Evolutionary conservation across 2,329 filamentous ascomycete species (phyloP).

Genomic region (Fusarium sambucinum): DNA sequence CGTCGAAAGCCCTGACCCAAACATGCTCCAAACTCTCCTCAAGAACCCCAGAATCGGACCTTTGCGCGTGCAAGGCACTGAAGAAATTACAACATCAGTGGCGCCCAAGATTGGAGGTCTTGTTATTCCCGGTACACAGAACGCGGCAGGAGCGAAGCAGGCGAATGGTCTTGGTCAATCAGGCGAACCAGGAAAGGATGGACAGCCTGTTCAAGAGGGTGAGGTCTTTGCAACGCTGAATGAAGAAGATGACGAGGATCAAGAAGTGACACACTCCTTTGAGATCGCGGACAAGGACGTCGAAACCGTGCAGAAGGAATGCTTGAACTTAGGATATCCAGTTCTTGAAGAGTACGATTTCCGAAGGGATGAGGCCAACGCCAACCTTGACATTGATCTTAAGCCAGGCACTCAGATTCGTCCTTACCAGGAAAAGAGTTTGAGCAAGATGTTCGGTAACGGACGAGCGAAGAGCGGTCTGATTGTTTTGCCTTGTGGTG

Average conservation of each 20-base stretch:
- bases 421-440: conserved; percentile 94
- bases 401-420: conserved; percentile 90
- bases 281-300: conserved; percentile 87
- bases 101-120: conserved; percentile 89
- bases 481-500: conserved; percentile 95
- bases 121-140: conserved; percentile 94
- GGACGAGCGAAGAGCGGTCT: conserved; percentile 97
- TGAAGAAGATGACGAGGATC: conserved; percentile 88
- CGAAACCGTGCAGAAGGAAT: conserved; percentile 89
- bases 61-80: conserved; percentile 77
- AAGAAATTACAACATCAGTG: conserved; percentile 80
- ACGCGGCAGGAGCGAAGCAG: conserved; percentile 89
- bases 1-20: conserved; percentile 89
- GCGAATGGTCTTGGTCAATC: conserved; percentile 59
- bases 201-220: conserved; percentile 68
- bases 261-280: conserved; percentile 91
- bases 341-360: conserved; percentile 98
- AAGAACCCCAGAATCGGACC: conserved; percentile 85
- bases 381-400: conserved; percentile 93
- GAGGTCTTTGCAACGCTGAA: conserved; percentile 80
- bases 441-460: conserved; percentile 99
- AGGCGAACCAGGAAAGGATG: conserved; percentile 58
- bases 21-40: conserved; percentile 87
- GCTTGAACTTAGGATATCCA: conserved; percentile 85
- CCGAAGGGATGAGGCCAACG: conserved; percentile 87